These are phyloP conservation scores for Rhododendron simsii DNA, from an alignment of 148 eudicot genomes.

Conservation along the genomic window DNA sequence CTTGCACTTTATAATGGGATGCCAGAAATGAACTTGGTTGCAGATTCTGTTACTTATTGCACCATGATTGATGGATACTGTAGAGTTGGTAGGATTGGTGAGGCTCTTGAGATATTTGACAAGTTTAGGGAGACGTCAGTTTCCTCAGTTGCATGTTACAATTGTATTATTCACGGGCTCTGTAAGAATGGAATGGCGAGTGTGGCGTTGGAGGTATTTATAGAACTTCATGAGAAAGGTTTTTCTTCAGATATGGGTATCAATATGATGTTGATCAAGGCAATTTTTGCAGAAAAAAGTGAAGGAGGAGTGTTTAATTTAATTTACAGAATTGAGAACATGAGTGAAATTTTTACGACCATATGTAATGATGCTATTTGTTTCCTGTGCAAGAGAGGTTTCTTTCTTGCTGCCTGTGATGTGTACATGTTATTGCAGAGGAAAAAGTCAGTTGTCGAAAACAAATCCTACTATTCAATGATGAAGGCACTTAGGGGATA, in stretches of 20 bases:
- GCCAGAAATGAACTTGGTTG: constrained; percentile 31
- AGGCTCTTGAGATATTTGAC: constrained; percentile 51
- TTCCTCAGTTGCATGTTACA: constrained; percentile 38
- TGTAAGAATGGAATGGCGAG: constrained; percentile 37
- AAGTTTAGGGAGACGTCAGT: constrained; percentile 28
- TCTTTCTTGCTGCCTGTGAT: constrained; percentile 21
- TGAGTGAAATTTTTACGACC: constrained; percentile 18
- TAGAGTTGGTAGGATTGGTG: constrained; percentile 36
- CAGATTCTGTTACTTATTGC: constrained; percentile 37
- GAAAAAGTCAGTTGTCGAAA: constrained; percentile 27
- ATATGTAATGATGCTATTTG: constrained; percentile 32
- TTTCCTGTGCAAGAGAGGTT: constrained; percentile 34
- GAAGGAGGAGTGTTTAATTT: constrained; percentile 27
- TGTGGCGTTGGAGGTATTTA: constrained; percentile 39
- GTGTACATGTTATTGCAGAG: constrained; percentile 25
- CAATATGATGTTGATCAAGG: constrained; percentile 23
- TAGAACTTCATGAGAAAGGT: constrained; percentile 35
- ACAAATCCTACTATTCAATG: constrained; percentile 32
- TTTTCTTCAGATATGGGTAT: constrained; percentile 24
- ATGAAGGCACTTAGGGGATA: constrained; percentile 38
- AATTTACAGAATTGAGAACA: constrained; percentile 19
- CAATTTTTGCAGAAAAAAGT: constrained; percentile 20
- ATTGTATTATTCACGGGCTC: constrained; percentile 37
- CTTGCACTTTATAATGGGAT: constrained; percentile 29
- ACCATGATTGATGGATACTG: constrained; percentile 52